These are phyloP conservation scores for Neostapfia colusana DNA, from an alignment of 176 grass and related monocot genomes.

Conservation along the genomic window DNA sequence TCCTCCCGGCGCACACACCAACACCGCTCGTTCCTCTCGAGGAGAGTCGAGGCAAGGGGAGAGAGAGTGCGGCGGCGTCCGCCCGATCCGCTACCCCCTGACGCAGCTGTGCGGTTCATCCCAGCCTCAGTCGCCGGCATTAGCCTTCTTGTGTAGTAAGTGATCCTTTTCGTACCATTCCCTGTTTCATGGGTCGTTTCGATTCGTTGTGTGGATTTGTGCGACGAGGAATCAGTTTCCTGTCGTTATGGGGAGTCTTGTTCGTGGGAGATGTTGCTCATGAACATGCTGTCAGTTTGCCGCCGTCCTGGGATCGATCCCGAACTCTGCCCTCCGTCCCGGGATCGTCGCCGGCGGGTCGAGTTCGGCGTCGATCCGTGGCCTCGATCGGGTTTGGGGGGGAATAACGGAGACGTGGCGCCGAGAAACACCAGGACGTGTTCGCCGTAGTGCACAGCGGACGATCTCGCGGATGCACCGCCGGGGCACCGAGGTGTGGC, in stretches of 20 bases:
- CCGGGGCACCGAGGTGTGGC: not conserved
- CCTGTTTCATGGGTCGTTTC: conserved; percentile 15
- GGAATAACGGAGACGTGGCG: not conserved
- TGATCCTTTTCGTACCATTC: not conserved
- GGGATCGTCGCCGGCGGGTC: not conserved
- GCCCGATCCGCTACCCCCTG: conserved; percentile 40
- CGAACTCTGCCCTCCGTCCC: no score
- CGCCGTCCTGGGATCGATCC: not conserved
- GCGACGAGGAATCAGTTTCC: not conserved
- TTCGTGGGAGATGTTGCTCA: not conserved
- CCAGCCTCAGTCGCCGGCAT: conserved; percentile 36
- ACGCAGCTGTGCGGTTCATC: not conserved
- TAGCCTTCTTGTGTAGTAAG: not conserved
- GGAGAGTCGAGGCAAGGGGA: not conserved
- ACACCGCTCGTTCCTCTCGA: conserved; percentile 27
- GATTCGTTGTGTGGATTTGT: not conserved
- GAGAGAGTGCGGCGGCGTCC: not conserved
- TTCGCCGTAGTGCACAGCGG: not conserved
- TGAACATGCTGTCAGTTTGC: not conserved
- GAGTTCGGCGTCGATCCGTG: not conserved
- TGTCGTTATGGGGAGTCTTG: not conserved
- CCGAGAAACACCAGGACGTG: not conserved
- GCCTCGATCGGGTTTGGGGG: not conserved
- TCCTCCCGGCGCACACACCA: not conserved
- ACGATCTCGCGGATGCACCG: not conserved